Conservation (phyloP, 1,284 basidiomycete genomes). For the Anthracocystis setariae region DNA sequence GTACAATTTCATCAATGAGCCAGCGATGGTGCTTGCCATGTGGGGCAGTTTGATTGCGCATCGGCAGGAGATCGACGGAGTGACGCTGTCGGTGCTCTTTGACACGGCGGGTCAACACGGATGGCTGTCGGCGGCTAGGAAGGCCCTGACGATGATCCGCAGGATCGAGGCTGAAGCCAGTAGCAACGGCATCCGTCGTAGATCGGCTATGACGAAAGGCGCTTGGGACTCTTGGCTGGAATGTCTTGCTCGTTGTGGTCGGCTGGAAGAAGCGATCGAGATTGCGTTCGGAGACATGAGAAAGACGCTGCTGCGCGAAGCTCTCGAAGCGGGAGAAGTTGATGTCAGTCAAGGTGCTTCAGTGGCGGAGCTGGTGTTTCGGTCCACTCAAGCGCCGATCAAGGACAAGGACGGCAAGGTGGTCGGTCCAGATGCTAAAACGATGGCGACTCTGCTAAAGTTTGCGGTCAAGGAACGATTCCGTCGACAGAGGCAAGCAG, state of each 20-base stretch:
- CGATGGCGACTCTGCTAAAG: constrained; percentile 67
- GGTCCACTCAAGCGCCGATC: constrained; percentile 16
- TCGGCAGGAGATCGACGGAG: constrained; percentile 72
- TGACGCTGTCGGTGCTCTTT: constrained; percentile 81
- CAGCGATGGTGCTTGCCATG: constrained; percentile 77
- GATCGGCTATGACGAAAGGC: constrained; percentile 72
- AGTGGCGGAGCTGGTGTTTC: constrained; percentile 8
- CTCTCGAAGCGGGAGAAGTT: not conserved
- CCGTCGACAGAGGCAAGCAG: constrained; percentile 13
- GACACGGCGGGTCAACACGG: constrained; percentile 81
- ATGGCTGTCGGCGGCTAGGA: constrained; percentile 30
- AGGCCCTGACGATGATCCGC: constrained; percentile 27
- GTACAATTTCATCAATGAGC: constrained; percentile 80
- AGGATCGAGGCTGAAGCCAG: constrained; percentile 70
- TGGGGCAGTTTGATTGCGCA: constrained; percentile 77
- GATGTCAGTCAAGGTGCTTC: not conserved
- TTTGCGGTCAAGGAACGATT: constrained; percentile 60
- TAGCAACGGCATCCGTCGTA: constrained; percentile 71
- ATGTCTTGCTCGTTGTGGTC: constrained; percentile 79
- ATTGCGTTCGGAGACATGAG: constrained; percentile 76
- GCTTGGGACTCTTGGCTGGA: constrained; percentile 85
- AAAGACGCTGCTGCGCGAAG: constrained; percentile 17
- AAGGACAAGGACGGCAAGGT: constrained; percentile 18
- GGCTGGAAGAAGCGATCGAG: constrained; percentile 77
- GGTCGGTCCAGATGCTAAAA: constrained; percentile 61